Conservation (phyloP, 148 eudicot genomes). For the Chenopodium suecicum region DNA sequence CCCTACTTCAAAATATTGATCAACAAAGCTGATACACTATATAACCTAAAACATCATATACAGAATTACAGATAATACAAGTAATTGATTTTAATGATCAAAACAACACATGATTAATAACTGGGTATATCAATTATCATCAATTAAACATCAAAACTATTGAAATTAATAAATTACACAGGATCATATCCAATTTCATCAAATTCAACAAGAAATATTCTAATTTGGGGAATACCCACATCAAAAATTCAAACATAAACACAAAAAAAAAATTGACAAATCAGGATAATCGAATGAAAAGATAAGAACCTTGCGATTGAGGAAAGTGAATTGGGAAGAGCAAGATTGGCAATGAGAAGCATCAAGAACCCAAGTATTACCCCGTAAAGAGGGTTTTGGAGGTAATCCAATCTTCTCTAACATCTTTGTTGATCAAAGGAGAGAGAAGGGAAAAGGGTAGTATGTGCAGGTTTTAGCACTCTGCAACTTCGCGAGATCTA, state of each 20-base stretch:
- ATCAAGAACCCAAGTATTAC: constrained; percentile 83
- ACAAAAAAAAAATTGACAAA: neutral
- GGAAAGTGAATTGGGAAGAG: constrained; percentile 76
- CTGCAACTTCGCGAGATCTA: neutral
- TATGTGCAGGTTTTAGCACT: neutral
- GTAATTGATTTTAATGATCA: no score
- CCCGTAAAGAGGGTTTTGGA: constrained; percentile 68
- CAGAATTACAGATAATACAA: no score
- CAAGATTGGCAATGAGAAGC: constrained; percentile 84
- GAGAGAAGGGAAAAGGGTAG: neutral
- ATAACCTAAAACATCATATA: no score
- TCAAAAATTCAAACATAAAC: neutral
- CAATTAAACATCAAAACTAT: neutral
- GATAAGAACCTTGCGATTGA: constrained; percentile 80
- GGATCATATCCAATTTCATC: neutral
- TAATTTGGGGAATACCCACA: neutral
- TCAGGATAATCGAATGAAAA: constrained; percentile 3
- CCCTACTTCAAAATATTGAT: neutral
- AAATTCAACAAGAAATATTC: neutral
- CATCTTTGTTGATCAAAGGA: constrained; percentile 17
- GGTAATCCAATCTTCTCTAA: constrained; percentile 80
- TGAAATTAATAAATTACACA: neutral
- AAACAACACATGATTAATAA: no score
- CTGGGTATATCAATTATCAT: neutral
- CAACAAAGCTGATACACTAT: no score